These are phyloP conservation scores for Tympanopsis confertula DNA, from an alignment of 2,329 filamentous ascomycete genomes.

Conservation along the genomic window DNA sequence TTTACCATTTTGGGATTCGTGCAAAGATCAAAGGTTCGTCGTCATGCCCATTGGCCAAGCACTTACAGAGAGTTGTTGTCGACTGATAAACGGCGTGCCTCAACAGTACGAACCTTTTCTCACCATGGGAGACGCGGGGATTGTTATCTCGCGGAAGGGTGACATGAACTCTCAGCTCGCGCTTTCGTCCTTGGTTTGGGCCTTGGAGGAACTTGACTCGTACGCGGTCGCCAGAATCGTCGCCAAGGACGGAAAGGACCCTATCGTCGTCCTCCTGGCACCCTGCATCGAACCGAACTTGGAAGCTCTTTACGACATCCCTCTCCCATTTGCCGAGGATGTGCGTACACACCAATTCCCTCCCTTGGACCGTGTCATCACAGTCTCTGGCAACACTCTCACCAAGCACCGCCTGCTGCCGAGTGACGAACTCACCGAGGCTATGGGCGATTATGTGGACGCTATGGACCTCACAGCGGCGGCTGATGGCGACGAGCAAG, in stretches of 20 bases:
- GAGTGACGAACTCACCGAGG: conserved; percentile 56
- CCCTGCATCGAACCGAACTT: conserved; percentile 69
- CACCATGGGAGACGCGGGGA: conserved; percentile 68
- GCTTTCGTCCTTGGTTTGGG: conserved; percentile 79
- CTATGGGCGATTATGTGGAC: conserved; percentile 88
- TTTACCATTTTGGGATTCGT: conserved; percentile 85
- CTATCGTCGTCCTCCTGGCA: conserved; percentile 65
- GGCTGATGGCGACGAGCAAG: conserved; percentile 63
- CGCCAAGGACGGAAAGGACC: conserved; percentile 69
- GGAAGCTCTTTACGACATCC: conserved; percentile 80
- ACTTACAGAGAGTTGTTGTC: not conserved
- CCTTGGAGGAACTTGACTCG: conserved; percentile 71
- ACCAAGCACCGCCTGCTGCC: conserved; percentile 78
- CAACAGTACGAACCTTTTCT: conserved; percentile 74
- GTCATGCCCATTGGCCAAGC: not conserved
- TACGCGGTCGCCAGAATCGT: conserved; percentile 83
- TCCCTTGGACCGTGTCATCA: conserved; percentile 75
- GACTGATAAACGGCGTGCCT: not conserved
- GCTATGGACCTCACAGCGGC: conserved; percentile 69
- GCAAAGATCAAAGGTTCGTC: conserved; percentile 48
- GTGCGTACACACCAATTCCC: conserved; percentile 84
- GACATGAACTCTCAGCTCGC: conserved; percentile 78
- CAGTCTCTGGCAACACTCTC: conserved; percentile 70
- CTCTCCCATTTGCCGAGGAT: conserved; percentile 88
- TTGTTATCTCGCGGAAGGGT: conserved; percentile 65